Conservation (phyloP, 2,329 filamentous ascomycete genomes). For the Pseudocercospora eumusae region DNA sequence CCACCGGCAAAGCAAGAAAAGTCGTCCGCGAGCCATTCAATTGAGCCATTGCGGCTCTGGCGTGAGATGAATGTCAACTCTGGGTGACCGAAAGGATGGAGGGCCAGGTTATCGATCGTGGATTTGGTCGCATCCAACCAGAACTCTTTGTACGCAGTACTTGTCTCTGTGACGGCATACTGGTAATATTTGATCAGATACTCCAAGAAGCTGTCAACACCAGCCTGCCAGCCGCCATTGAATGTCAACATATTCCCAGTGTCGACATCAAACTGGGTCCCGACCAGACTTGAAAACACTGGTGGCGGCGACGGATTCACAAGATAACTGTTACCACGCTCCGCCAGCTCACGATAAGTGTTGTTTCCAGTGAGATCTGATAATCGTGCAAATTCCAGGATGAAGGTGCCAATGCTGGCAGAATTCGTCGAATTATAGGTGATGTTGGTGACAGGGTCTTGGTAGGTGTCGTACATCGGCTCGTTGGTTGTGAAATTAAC, state of each 20-base stretch:
- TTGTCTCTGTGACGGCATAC: slow-evolving; percentile 33
- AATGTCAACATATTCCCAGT: slow-evolving; percentile 34
- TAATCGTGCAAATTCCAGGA: slow-evolving; percentile 32
- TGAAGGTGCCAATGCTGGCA: slow-evolving; percentile 27
- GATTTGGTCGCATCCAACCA: slow-evolving; percentile 37
- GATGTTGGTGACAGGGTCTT: slow-evolving; percentile 24
- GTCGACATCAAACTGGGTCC: slow-evolving; percentile 31
- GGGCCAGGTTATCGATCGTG: slow-evolving; percentile 37
- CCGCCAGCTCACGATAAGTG: slow-evolving; percentile 20
- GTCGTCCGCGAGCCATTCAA: slow-evolving; percentile 28
- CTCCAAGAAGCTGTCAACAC: slow-evolving; percentile 39
- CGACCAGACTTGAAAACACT: slow-evolving; percentile 36
- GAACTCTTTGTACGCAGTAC: slow-evolving; percentile 31
- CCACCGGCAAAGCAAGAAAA: slow-evolving; percentile 41
- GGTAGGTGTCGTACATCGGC: slow-evolving; percentile 32
- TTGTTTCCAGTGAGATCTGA: slow-evolving; percentile 33
- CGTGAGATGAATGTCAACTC: slow-evolving; percentile 34
- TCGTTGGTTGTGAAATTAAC: slow-evolving; percentile 22
- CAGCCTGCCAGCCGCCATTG: slow-evolving; percentile 39
- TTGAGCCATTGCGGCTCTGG: slow-evolving; percentile 16
- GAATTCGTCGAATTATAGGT: slow-evolving; percentile 31
- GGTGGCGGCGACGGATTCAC: slow-evolving; percentile 17
- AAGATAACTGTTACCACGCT: slow-evolving; percentile 20
- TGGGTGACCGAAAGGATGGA: slow-evolving; percentile 33
- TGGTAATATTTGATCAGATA: slow-evolving; percentile 41